Evolutionary conservation across 2,329 filamentous ascomycete species (phyloP).

Genomic region (Xylariales sp.): DNA sequence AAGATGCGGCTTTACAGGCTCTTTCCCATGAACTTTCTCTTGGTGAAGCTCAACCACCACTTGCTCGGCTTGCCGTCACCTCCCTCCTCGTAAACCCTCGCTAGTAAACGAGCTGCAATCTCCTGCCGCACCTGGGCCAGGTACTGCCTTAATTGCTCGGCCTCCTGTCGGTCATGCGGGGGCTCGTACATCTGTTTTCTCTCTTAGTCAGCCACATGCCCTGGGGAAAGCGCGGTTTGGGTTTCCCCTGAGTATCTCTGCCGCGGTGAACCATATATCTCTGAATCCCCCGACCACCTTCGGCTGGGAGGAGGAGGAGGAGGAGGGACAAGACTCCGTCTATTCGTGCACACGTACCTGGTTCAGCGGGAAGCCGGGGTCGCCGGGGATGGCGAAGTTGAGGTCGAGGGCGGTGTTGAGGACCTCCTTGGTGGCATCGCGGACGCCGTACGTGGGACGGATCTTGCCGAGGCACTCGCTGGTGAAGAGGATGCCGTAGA

Average conservation of each 20-base stretch:
- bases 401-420: slow-evolving; percentile 86
- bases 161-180: slow-evolving; percentile 80
- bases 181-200: slow-evolving; percentile 75
- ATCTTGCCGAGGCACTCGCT: slow-evolving; percentile 89
- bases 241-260: too few relatives aligned
- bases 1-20: slow-evolving; percentile 63
- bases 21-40: slow-evolving; percentile 99
- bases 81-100: slow-evolving; percentile 78
- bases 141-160: slow-evolving; percentile 84
- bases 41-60: slow-evolving; percentile 99
- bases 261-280: too few relatives aligned
- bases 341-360: slow-evolving; percentile 64
- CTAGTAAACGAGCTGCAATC: slow-evolving; percentile 75
- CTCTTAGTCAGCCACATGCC: too few relatives aligned
- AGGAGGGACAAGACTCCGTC: too few relatives aligned
- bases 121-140: slow-evolving; percentile 92
- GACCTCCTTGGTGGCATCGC: slow-evolving; percentile 66
- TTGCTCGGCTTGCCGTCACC: slow-evolving; percentile 66
- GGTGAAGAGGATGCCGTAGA: slow-evolving; percentile 95
- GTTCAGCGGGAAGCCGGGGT: slow-evolving; percentile 89
- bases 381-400: slow-evolving; percentile 91
- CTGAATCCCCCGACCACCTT: too few relatives aligned
- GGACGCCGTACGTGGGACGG: slow-evolving; percentile 63
- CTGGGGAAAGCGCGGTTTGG: too few relatives aligned
- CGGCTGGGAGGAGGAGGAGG: too few relatives aligned